A percentile compares a stretch with the other conserved stretches of the same genome.
phyloP scores from a whole-genome alignment of 2,329 filamentous ascomycete species.

The Cordyceps javanica region DNA sequence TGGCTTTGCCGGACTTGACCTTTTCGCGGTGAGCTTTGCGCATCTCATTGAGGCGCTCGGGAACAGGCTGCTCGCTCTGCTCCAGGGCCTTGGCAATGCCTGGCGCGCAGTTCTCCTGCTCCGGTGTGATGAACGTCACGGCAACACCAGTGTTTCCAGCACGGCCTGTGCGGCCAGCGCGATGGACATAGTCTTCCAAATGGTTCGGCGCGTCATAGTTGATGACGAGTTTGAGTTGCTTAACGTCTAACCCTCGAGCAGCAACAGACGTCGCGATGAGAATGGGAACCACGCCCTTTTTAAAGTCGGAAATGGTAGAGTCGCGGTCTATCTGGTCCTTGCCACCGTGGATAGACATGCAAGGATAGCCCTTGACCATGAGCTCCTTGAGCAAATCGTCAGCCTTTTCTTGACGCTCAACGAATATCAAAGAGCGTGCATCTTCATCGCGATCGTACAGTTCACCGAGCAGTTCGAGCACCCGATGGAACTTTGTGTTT shows the following conservation, averaged over 20 bases:
- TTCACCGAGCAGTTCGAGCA: conserved; percentile 81
- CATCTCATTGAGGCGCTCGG: conserved; percentile 61
- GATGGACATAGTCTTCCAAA: conserved; percentile 93
- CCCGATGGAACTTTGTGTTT: conserved; percentile 72
- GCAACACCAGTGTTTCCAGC: conserved; percentile 93
- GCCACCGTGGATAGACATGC: conserved; percentile 89
- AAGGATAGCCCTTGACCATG: conserved; percentile 79
- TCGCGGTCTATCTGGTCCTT: conserved; percentile 92
- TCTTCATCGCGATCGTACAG: conserved; percentile 85
- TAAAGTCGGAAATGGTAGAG: conserved; percentile 89
- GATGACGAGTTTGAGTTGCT: conserved; percentile 90
- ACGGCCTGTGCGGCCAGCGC: conserved; percentile 86
- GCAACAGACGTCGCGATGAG: conserved; percentile 93
- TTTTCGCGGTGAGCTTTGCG: conserved; percentile 75
- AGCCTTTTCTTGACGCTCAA: conserved; percentile 85
- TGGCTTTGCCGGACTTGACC: conserved; percentile 86
- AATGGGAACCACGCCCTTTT: conserved; percentile 81
- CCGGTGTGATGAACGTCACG: conserved; percentile 86
- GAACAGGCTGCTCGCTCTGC: conserved; percentile 80
- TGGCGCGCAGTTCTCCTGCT: conserved; percentile 84
- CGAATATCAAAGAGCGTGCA: conserved; percentile 82
- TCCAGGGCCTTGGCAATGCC: conserved; percentile 89
- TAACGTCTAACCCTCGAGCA: conserved; percentile 90
- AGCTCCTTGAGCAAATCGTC: conserved; percentile 73
- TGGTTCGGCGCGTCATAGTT: conserved; percentile 95